Conservation (phyloP, 192 early-diverging fungal species). For the Funneliformis geosporum region DNA sequence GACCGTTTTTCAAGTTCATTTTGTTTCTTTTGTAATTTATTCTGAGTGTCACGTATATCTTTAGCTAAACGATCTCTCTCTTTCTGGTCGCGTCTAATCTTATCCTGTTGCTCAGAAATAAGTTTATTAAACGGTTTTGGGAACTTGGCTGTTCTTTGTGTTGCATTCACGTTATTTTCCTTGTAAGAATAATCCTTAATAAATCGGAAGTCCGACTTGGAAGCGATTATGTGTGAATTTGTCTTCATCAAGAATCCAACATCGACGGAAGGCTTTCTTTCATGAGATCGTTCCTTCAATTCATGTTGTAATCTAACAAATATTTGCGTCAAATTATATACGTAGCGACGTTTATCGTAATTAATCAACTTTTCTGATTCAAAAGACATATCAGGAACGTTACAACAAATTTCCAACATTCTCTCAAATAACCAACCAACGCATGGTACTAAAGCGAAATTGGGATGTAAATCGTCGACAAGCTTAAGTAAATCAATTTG, state of each 20-base stretch:
- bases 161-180: conserved; percentile 31
- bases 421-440: conserved; percentile 76
- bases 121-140: conserved; percentile 43
- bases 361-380: conserved; percentile 61
- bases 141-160: background rate
- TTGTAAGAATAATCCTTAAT: conserved; percentile 43
- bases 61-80: conserved; percentile 66
- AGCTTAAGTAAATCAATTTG: background rate
- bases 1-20: conserved; percentile 44
- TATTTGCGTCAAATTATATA: conserved; percentile 56
- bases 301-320: conserved; percentile 38
- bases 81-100: conserved; percentile 64
- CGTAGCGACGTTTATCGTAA: conserved; percentile 68
- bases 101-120: conserved; percentile 63
- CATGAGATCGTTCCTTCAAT: conserved; percentile 20
- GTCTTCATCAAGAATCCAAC: background rate
- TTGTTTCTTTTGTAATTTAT: conserved; percentile 49
- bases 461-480: background rate
- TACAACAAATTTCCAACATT: conserved; percentile 69
- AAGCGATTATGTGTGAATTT: background rate
- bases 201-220: background rate
- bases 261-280: background rate
- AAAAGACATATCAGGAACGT: conserved; percentile 58
- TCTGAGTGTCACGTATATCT: conserved; percentile 58
- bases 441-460: conserved; percentile 55